These are phyloP conservation scores for Dactylellina leptospora DNA, from an alignment of 2,329 filamentous ascomycete species.

Conservation along the genomic window DNA sequence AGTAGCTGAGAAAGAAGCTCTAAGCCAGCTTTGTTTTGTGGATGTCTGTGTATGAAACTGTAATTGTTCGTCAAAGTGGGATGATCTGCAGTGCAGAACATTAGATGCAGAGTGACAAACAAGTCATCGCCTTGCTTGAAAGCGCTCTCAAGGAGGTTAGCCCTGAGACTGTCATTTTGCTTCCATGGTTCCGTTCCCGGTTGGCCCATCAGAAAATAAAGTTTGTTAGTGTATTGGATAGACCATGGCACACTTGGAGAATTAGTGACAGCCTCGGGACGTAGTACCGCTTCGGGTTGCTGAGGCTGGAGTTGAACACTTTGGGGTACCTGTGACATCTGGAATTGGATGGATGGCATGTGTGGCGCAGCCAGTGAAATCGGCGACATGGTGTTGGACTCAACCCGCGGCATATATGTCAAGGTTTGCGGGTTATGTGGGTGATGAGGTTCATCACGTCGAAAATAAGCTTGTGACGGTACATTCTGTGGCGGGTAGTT, in stretches of 20 bases:
- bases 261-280: neutral
- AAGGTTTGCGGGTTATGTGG: neutral
- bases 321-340: neutral
- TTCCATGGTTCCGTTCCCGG: conserved; percentile 14
- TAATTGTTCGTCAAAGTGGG: conserved; percentile 23
- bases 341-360: neutral
- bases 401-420: too few relatives aligned
- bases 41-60: conserved; percentile 11
- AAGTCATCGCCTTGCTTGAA: conserved; percentile 36
- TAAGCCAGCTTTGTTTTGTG: conserved; percentile 19
- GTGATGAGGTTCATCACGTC: neutral
- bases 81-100: conserved; percentile 34
- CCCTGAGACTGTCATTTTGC: conserved; percentile 34
- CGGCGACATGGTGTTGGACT: neutral
- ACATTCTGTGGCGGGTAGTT: conserved; percentile 2
- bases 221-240: conserved; percentile 13
- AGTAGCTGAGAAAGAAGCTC: conserved; percentile 44
- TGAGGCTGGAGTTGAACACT: conserved; percentile 3
- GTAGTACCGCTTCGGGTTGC: neutral
- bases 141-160: conserved; percentile 34
- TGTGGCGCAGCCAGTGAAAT: conserved; percentile 9
- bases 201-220: conserved; percentile 22
- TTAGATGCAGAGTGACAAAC: conserved; percentile 38
- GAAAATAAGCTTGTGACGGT: conserved; percentile 13
- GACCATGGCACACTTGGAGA: conserved; percentile 18